Evolutionary conservation across 192 early-diverging fungal species (phyloP), one percentile per base, ranked within the genome.

Genomic region (Spizellomyces sp.): DNA sequence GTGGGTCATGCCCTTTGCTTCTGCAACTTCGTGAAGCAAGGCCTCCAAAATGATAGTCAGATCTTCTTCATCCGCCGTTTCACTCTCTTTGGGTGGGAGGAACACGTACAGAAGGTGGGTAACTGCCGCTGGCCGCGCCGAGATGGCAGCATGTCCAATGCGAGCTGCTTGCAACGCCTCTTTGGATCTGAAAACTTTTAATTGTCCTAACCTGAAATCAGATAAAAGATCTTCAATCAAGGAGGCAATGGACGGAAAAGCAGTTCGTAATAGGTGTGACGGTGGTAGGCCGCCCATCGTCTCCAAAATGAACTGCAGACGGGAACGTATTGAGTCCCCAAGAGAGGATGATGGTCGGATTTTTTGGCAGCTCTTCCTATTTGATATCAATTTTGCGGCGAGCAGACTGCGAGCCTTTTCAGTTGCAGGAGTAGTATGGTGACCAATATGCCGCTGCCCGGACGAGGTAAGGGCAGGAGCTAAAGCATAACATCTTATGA

Each of bases 371-470:
- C 45, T 12, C 10, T 45, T 10, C 9, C n/a, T 10, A 17, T n/a
- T 27, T 15, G 15, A 5, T 8, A 70, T 44, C 12, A 70, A 58
- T 10, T 62, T 19, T 12, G 48, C 54, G 9, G n/a, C 58, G 15
- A 62, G 19, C 17, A 15, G 14, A 19, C 41, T 17, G 14, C 68
- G 56, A 44, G 56, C 58, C 0, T 15, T 42, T 4, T 5, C 58
- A 42, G 41, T 45, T 42, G 14, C 21, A 41, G 17, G n/a, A 45
- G 46, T 73, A 21, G 50, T 12, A 17, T 22, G 27, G 15, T 73
- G 63, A 36, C 77, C 77, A 22, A 79, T 66, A 7, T 56, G n/a
- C 12, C 68, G 62, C 48, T 79, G 77, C n/a, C 77, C 77, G 15
- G 74, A 77, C 15, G 77, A 74, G 10, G 68, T 77, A 6, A 75